These are phyloP conservation scores for Lecanosticta acicola DNA, from an alignment of 2,329 filamentous ascomycete genomes.

Conservation along the genomic window DNA sequence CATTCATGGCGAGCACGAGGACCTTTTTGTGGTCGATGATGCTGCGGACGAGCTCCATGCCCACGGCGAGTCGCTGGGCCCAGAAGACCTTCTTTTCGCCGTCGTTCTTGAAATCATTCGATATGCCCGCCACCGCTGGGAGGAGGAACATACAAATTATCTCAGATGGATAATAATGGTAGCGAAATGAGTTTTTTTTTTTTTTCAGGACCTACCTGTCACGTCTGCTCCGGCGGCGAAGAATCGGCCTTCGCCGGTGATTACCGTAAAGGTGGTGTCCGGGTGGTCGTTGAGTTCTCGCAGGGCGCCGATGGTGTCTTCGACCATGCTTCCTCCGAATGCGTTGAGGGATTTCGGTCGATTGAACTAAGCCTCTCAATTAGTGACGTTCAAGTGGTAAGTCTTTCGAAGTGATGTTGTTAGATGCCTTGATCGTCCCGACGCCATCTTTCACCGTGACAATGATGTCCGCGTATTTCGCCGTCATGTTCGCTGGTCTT, in stretches of 20 bases:
- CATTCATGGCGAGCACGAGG: constrained; percentile 26
- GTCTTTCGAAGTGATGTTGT: not conserved
- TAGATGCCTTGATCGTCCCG: constrained; percentile 24
- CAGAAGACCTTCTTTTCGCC: constrained; percentile 26
- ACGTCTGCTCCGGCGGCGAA: constrained; percentile 27
- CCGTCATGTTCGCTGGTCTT: constrained; percentile 1
- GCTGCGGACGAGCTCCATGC: constrained; percentile 23
- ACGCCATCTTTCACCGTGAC: constrained; percentile 23
- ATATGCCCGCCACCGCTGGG: constrained; percentile 13
- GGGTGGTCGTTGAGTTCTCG: constrained; percentile 25
- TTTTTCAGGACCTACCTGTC: constrained; percentile 8
- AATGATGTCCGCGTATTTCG: constrained; percentile 23
- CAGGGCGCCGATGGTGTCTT: constrained; percentile 24
- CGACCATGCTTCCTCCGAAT: constrained; percentile 22
- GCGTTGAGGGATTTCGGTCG: constrained; percentile 26
- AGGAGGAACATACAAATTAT: too few relatives aligned
- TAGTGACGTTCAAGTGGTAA: not conserved
- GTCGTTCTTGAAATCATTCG: constrained; percentile 21
- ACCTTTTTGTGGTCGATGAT: constrained; percentile 29
- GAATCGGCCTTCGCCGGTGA: constrained; percentile 27
- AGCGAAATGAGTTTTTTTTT: not conserved
- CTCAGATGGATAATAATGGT: not conserved
- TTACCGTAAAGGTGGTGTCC: constrained; percentile 26
- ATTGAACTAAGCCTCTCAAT: constrained; percentile 18
- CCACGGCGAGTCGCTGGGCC: constrained; percentile 19